These are phyloP conservation scores for Massariosphaeria phaeospora DNA, from an alignment of 495 filamentous ascomycete species.

Conservation along the genomic window DNA sequence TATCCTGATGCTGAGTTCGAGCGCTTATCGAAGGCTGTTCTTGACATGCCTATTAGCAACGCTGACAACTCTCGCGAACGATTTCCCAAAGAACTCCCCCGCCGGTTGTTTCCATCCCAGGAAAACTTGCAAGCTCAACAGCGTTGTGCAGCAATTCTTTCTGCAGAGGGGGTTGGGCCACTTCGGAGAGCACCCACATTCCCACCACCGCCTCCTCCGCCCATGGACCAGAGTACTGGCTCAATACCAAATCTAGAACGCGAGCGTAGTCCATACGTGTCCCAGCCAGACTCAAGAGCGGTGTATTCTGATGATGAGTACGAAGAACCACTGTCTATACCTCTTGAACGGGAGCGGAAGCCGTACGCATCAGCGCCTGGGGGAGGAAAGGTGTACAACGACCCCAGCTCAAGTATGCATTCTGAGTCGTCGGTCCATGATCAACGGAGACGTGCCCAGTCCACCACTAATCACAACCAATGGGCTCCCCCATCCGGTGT, in stretches of 20 bases:
- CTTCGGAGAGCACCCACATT: conserved; percentile 31
- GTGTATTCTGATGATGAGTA: conserved; percentile 48
- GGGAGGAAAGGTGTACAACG: conserved; percentile 53
- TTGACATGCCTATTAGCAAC: conserved; percentile 70
- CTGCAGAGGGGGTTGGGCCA: conserved; percentile 26
- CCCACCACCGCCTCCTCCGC: conserved; percentile 33
- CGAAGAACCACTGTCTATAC: conserved; percentile 42
- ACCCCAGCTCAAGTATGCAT: conserved; percentile 18
- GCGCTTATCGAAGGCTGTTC: conserved; percentile 66
- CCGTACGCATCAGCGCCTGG: conserved; percentile 56
- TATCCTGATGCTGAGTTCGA: conserved; percentile 73
- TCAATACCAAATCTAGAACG: conserved; percentile 43
- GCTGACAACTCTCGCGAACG: conserved; percentile 67
- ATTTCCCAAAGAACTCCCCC: conserved; percentile 73
- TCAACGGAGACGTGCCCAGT: conserved; percentile 22
- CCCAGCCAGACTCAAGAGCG: conserved; percentile 39
- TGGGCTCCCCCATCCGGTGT: conserved; percentile 10
- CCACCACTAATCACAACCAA: conserved; percentile 21
- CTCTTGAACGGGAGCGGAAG: conserved; percentile 59
- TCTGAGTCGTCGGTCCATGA: conserved; percentile 15
- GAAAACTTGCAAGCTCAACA: conserved; percentile 37
- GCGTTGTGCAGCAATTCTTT: conserved; percentile 35
- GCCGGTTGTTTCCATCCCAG: conserved; percentile 60
- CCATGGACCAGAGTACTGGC: conserved; percentile 10
- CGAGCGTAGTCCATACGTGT: conserved; percentile 49